Base-by-base conservation (phyloP, 495 filamentous ascomycete species). In the Hyaloscypha variabilis region DNA sequence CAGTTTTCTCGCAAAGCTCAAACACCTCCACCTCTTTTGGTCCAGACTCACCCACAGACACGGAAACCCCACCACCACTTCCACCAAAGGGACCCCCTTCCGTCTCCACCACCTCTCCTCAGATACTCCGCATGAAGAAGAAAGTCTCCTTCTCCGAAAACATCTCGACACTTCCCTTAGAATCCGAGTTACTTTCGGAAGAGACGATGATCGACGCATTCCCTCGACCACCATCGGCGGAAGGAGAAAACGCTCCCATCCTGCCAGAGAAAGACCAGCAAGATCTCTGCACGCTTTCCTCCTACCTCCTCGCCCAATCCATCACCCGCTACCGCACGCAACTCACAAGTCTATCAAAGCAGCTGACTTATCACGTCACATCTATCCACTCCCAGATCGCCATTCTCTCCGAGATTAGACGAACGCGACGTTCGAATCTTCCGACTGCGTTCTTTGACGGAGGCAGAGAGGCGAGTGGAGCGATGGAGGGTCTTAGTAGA, bases 61-160 rank as follows among this genome's bases (percentile, higher is more conserved):
- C 26, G 4, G 11, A 26, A 42, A 46, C 28, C 49, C 21, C 57
- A 80, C 58, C 66, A 54, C 63, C 23, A 17, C 11, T 28, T 50
- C 49, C 8, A 2, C 8, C 8, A 23, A 31, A 30, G 10, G n/a
- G 21, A 66, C 66, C 81, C 77, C 13, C 73, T 76, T 4, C 77
- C 79, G 2, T 78, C 77, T 57, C 23, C 14, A 2, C 6, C 28
- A 58, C 23, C 30, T 46, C 55, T 19, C 28, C 39, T 11, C 6
- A 23, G 28, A 21, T 60, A 36, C 65, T 49, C 31, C 63, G 28
- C 62, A 69, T 19, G 62, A 82, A 81, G 66, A 85, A 84, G 74
- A 83, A 81, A 69, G 83, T 85, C 0, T 82, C 82, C 6, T 84
- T 85, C 68, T 82, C 77, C 6, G 30, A 79, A 36, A 76, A 81